A percentile compares a stretch with the other conserved stretches of the same genome.
Conservation (phyloP, 495 filamentous ascomycete genomes). For the Penicillium odoratum region DNA sequence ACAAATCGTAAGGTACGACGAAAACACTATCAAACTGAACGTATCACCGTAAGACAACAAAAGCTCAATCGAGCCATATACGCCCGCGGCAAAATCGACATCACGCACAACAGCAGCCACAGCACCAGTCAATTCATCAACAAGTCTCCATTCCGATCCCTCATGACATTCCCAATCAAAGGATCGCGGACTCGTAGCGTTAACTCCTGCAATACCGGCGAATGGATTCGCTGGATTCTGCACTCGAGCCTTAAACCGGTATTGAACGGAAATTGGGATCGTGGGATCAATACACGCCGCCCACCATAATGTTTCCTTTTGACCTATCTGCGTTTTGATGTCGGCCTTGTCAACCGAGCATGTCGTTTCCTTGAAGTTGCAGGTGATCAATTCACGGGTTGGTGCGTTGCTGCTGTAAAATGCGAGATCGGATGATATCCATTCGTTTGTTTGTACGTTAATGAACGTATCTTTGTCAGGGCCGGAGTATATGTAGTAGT, state of each 20-base stretch:
- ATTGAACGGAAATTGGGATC: background rate
- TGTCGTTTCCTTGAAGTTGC: background rate
- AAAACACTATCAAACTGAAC: background rate
- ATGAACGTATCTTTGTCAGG: background rate
- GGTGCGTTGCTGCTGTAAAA: background rate
- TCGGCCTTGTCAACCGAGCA: background rate
- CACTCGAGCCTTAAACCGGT: background rate
- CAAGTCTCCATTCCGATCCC: background rate
- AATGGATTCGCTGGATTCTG: background rate
- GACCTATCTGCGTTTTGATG: background rate
- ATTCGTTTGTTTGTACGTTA: background rate
- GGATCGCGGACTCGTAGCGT: background rate
- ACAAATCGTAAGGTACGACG: background rate
- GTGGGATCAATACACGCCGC: background rate
- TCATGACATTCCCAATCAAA: background rate
- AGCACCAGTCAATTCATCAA: background rate
- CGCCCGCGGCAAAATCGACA: background rate
- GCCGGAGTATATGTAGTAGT: background rate
- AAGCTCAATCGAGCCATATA: background rate
- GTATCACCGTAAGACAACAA: slow-evolving; percentile 1
- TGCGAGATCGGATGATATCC: background rate
- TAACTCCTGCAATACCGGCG: background rate
- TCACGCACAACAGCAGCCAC: slow-evolving; percentile 2
- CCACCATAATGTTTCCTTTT: background rate
- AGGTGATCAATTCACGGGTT: background rate